Conservation (phyloP, 768 basidiomycete species). For the Leccinum subtestaceum region DNA sequence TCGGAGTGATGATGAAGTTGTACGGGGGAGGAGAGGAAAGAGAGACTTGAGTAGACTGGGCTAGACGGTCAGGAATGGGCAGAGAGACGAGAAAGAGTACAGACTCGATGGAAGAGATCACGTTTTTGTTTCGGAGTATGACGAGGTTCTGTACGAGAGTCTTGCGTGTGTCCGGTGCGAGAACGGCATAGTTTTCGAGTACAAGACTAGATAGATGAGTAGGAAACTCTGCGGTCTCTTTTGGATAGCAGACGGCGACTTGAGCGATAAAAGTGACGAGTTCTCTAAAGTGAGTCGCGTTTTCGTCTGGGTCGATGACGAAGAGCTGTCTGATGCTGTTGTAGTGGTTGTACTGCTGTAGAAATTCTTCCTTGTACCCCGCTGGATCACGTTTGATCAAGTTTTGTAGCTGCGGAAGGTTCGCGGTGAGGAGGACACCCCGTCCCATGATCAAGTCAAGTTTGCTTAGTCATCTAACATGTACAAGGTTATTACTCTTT, state of each 20-base stretch:
- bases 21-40: constrained; percentile 95
- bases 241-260: constrained; percentile 76
- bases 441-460: neutral
- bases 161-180: constrained; percentile 80
- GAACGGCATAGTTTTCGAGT: constrained; percentile 70
- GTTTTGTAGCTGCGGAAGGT: constrained; percentile 94
- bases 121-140: constrained; percentile 88
- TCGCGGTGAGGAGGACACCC: constrained; percentile 64
- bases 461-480: constrained; percentile 21
- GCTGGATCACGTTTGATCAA: constrained; percentile 91
- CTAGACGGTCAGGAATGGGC: constrained; percentile 3
- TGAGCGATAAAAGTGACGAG: constrained; percentile 91
- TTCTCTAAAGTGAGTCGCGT: constrained; percentile 81
- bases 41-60: constrained; percentile 80
- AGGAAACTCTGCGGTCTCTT: constrained; percentile 85
- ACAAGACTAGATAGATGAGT: constrained; percentile 74
- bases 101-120: constrained; percentile 90
- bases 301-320: constrained; percentile 76
- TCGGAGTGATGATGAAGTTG: constrained; percentile 81
- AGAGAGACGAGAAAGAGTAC: constrained; percentile 26
- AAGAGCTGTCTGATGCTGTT: constrained; percentile 85
- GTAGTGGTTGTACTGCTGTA: constrained; percentile 97
- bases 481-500: neutral
- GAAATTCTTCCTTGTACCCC: constrained; percentile 91
- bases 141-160: constrained; percentile 88